Evolutionary conservation across 768 basidiomycete genomes (phyloP).

Genomic region (Scleroderma bovista): DNA sequence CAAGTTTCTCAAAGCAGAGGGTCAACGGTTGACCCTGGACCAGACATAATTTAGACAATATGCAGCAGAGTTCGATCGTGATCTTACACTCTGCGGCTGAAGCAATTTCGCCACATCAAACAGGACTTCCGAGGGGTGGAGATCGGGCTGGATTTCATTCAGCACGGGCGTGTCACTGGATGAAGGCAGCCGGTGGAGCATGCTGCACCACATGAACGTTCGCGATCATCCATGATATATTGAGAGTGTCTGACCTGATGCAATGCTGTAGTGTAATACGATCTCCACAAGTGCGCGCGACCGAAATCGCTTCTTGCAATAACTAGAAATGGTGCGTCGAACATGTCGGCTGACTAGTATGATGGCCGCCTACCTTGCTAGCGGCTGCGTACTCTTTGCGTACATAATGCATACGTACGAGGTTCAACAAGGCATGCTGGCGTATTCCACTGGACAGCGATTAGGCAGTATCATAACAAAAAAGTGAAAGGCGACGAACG

Average conservation of each 20-base stretch:
- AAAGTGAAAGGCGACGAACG: slow-evolving; percentile 42
- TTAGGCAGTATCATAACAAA: neutral
- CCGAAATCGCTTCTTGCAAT: slow-evolving; percentile 69
- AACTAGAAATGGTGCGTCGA: slow-evolving; percentile 37
- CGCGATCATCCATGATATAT: neutral
- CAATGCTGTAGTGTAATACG: slow-evolving; percentile 72
- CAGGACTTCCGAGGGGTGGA: slow-evolving; percentile 72
- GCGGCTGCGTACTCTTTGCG: slow-evolving; percentile 64
- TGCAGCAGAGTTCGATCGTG: neutral
- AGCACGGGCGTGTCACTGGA: slow-evolving; percentile 43
- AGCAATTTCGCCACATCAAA: slow-evolving; percentile 76
- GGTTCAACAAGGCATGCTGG: slow-evolving; percentile 72
- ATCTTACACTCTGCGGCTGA: slow-evolving; percentile 53
- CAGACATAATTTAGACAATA: slow-evolving; percentile 1
- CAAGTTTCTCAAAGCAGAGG: slow-evolving; percentile 62
- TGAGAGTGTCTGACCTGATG: slow-evolving; percentile 42
- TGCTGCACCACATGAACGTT: slow-evolving; percentile 35
- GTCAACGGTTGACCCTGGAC: slow-evolving; percentile 64
- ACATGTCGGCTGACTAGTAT: neutral
- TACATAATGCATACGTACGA: slow-evolving; percentile 74
- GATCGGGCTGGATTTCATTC: slow-evolving; percentile 70
- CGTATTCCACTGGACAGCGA: slow-evolving; percentile 54
- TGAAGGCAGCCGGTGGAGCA: slow-evolving; percentile 64
- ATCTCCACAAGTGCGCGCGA: slow-evolving; percentile 71
- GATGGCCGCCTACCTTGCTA: slow-evolving; percentile 44